phyloP scores from a whole-genome alignment of 1,139 yeast species.

The Candida sp. region DNA sequence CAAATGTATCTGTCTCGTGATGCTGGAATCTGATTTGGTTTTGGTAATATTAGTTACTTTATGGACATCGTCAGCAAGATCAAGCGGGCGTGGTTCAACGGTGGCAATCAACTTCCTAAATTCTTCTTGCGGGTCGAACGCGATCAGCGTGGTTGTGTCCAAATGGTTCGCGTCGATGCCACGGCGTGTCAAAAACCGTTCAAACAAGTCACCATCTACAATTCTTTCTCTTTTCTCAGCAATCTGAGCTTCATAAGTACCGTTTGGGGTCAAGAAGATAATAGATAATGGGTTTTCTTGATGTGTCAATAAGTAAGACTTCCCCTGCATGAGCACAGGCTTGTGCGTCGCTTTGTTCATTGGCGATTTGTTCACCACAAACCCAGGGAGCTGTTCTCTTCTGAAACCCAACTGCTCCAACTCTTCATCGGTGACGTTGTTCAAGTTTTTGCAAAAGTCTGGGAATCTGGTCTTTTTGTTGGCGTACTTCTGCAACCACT shows the following conservation, averaged over 20 bases:
- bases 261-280: slow-evolving; percentile 26
- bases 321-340: slow-evolving; percentile 43
- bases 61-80: slow-evolving; percentile 22
- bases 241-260: slow-evolving; percentile 33
- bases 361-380: slow-evolving; percentile 39
- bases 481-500: slow-evolving; percentile 26
- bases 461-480: slow-evolving; percentile 29
- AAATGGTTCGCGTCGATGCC: slow-evolving; percentile 19
- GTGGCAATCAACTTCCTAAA: slow-evolving; percentile 16
- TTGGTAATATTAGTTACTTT: slow-evolving; percentile 19
- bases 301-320: slow-evolving; percentile 49
- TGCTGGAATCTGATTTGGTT: slow-evolving; percentile 19
- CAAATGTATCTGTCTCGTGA: slow-evolving; percentile 22
- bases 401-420: slow-evolving; percentile 14
- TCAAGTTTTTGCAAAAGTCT: slow-evolving; percentile 20
- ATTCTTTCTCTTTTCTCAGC: slow-evolving; percentile 20
- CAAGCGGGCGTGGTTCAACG: slow-evolving; percentile 22
- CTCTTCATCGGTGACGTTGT: slow-evolving; percentile 16
- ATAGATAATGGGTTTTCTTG: slow-evolving; percentile 32
- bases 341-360: slow-evolving; percentile 33
- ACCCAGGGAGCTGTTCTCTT: slow-evolving; percentile 40
- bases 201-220: slow-evolving; percentile 29
- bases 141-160: slow-evolving; percentile 15
- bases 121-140: slow-evolving; percentile 20
- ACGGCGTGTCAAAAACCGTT: slow-evolving; percentile 24